A percentile compares a stretch with the other conserved stretches of the same genome.
Conservation (phyloP, 106 monocot genomes). For the Allium sativum region DNA sequence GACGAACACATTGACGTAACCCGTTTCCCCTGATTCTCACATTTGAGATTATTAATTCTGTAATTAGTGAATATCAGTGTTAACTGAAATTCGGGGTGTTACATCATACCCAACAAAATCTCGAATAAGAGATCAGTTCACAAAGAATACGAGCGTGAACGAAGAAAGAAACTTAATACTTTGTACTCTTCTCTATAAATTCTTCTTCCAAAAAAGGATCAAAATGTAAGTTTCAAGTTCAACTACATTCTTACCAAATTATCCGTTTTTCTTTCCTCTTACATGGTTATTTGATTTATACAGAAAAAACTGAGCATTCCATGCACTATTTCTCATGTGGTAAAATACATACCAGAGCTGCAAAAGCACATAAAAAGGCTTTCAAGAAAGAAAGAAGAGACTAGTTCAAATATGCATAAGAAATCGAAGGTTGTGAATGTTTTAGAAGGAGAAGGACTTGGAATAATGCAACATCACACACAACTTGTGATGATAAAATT, state of each 20-base stretch:
- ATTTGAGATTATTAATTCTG: too few species aligned
- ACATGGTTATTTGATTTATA: too few species aligned
- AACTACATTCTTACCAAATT: too few species aligned
- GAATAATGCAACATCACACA: conserved; percentile 30
- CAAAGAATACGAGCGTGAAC: conserved; percentile 34
- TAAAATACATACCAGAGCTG: conserved; percentile 75
- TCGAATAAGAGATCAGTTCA: conserved; percentile 21
- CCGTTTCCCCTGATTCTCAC: too few species aligned
- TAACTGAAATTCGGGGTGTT: too few species aligned
- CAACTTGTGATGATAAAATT: conserved; percentile 11
- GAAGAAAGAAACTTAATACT: conserved; percentile 26
- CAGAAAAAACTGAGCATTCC: conserved; percentile 75
- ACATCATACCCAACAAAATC: neutral
- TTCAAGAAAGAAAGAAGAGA: conserved; percentile 32
- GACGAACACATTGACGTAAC: too few species aligned
- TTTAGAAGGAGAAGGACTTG: conserved; percentile 37
- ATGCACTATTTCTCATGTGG: conserved; percentile 23
- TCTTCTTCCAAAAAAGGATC: conserved; percentile 20
- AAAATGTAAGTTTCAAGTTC: conserved; percentile 9
- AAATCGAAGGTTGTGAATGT: conserved; percentile 19
- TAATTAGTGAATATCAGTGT: too few species aligned
- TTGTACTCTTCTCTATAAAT: conserved; percentile 31
- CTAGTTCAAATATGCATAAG: conserved; percentile 38
- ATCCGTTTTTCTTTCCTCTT: neutral
- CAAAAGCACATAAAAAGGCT: conserved; percentile 31